Evolutionary conservation across 2,329 filamentous ascomycete genomes (phyloP).

Genomic region (Xylariaceae sp.): DNA sequence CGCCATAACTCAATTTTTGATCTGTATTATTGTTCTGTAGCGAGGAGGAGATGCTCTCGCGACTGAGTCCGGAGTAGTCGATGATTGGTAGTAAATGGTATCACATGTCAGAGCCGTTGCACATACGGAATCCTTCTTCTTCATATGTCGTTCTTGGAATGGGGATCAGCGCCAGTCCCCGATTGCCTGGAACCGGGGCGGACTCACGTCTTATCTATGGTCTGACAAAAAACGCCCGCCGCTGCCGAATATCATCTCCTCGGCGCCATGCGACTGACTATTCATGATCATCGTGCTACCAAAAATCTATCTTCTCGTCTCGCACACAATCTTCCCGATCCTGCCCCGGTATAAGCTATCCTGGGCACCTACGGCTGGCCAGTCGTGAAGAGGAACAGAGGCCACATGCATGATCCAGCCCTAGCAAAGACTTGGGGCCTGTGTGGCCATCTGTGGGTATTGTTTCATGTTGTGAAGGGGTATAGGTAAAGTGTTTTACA

Average conservation of each 20-base stretch:
- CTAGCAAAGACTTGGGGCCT: too few relatives aligned
- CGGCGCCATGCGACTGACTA: background rate
- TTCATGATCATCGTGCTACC: conserved; percentile 6
- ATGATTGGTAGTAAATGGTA: background rate
- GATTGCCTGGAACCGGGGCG: background rate
- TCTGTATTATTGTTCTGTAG: background rate
- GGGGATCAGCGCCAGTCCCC: conserved; percentile 3
- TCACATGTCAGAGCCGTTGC: background rate
- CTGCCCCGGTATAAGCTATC: background rate
- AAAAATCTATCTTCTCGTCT: background rate
- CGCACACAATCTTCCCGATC: conserved; percentile 1
- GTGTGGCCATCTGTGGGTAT: background rate
- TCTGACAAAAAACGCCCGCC: conserved; percentile 6
- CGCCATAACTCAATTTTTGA: background rate
- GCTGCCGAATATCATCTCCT: background rate
- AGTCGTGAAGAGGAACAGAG: background rate
- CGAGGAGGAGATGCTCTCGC: background rate
- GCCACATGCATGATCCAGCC: background rate
- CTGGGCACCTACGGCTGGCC: background rate
- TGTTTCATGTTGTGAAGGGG: background rate
- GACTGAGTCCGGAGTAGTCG: background rate
- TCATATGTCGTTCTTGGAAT: background rate
- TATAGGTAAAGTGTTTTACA: conserved; percentile 12
- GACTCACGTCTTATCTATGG: conserved; percentile 15
- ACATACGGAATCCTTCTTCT: background rate